Conservation (phyloP, 73 alveolate species). For the Paramecium biaurelia region DNA sequence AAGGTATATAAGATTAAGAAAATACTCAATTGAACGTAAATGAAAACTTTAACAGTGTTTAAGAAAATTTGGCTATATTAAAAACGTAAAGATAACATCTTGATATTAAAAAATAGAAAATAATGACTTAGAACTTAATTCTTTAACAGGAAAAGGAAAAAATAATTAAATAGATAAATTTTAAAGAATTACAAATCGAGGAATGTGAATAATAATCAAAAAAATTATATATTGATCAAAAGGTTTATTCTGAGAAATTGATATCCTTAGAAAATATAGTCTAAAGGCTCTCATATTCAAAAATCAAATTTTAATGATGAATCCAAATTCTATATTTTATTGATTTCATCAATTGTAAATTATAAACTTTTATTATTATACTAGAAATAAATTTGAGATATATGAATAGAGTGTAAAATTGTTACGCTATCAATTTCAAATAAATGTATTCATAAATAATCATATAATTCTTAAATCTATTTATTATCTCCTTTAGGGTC, state of each 20-base stretch:
- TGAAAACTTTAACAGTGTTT: background rate
- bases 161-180: background rate
- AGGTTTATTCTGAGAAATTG: background rate
- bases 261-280: too few relatives aligned
- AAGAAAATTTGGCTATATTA: background rate
- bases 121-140: too few relatives aligned
- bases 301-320: too few relatives aligned
- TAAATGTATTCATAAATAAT: constrained; percentile 27
- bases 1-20: background rate
- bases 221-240: background rate
- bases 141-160: too few relatives aligned
- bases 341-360: background rate
- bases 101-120: too few relatives aligned
- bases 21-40: background rate
- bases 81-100: too few relatives aligned
- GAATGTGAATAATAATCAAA: background rate
- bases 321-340: too few relatives aligned
- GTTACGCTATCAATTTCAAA: background rate
- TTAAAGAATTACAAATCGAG: background rate
- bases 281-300: too few relatives aligned
- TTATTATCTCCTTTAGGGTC: constrained; percentile 29
- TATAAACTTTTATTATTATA: too few relatives aligned
- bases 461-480: constrained; percentile 30
- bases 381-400: too few relatives aligned
- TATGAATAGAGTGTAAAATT: too few relatives aligned